These are phyloP conservation scores for Endocarpon pusillum DNA, from an alignment of 495 filamentous ascomycete genomes.

Conservation along the genomic window DNA sequence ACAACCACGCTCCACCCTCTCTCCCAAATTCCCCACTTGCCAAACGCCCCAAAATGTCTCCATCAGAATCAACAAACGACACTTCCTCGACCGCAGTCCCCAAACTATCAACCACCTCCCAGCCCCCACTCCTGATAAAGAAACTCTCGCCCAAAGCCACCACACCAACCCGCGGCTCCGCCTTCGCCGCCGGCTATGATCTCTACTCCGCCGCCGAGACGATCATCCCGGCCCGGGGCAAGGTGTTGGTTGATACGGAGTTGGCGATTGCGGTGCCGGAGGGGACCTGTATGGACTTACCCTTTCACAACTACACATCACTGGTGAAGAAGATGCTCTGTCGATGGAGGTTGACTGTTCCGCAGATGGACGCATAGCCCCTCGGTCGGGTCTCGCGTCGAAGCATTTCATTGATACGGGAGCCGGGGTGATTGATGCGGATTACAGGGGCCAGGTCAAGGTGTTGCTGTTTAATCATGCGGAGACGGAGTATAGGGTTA, in stretches of 20 bases:
- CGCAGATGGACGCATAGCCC: slow-evolving; percentile 77
- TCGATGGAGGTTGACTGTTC: background rate
- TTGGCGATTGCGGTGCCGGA: slow-evolving; percentile 75
- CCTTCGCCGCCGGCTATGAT: slow-evolving; percentile 87
- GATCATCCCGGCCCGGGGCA: slow-evolving; percentile 62
- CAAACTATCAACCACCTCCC: slow-evolving; percentile 20
- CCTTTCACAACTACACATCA: slow-evolving; percentile 1
- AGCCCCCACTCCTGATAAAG: slow-evolving; percentile 62
- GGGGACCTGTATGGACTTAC: slow-evolving; percentile 51
- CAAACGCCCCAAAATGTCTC: slow-evolving; percentile 41
- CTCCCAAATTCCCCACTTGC: slow-evolving; percentile 43
- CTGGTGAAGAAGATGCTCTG: background rate
- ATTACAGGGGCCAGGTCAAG: slow-evolving; percentile 88
- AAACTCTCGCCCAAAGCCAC: slow-evolving; percentile 57
- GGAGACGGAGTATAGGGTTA: slow-evolving; percentile 65
- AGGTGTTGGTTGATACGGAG: slow-evolving; percentile 76
- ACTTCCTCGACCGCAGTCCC: slow-evolving; percentile 18
- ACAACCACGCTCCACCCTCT: slow-evolving; percentile 37
- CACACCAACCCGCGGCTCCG: slow-evolving; percentile 73
- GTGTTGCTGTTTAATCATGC: slow-evolving; percentile 86
- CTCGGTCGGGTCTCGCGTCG: slow-evolving; percentile 74
- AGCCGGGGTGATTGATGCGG: slow-evolving; percentile 92
- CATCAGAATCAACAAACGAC: slow-evolving; percentile 13
- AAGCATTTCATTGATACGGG: slow-evolving; percentile 92
- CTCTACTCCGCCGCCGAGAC: slow-evolving; percentile 61